Evolutionary conservation across 345 rosid species (phyloP), one percentile per base, ranked within the genome.

Genomic region (Cardamine resedifolia): DNA sequence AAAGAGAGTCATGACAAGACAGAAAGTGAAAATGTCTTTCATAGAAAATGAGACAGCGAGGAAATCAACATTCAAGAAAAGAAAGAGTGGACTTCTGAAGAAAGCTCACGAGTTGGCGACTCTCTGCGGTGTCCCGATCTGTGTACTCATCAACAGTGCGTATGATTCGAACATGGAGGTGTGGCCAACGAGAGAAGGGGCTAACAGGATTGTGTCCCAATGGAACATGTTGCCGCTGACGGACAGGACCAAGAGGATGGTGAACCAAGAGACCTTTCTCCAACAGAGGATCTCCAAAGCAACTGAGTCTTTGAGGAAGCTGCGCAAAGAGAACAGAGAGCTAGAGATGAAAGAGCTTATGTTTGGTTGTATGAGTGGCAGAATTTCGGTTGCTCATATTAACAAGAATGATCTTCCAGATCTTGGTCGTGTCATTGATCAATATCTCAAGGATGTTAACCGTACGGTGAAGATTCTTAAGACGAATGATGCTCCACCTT

Each of bases 61-160:
- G 39, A 87, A 77, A 59, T 84, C 85, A 38, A 85, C 92, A 3
- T 84, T 52, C 77, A 89, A 82, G 83, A 89, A 87, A 65, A 79
- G 96, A 66, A 84, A 84, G 71, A 82, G 65, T 45, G 96, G 92
- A 0, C 2, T 89, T 30, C 36, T 87, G 75, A 89, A 87, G 81
- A 89, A 89, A 76, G 86, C 84, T 47, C 58, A 79, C 16, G 92
- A 89, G 78, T 68, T 87, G n/a, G 80, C 78, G 51, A 85, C 83
- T 10, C 84, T 87, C 0, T 89, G 95, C 20, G 95, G 79, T 10
- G 78, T 88, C 33, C 80, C 82, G 1, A 82, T 86, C 3, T 87
- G 87, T 15, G 81, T 84, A 0, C 50, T 84, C 27, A 20, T 87
- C 58, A 70, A 79, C n/a, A 78, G 85, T 44, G 71, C 78, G 0